Evolutionary conservation across 208 protist genomes (phyloP).

Genomic region (Tritrichomonas foetus): DNA sequence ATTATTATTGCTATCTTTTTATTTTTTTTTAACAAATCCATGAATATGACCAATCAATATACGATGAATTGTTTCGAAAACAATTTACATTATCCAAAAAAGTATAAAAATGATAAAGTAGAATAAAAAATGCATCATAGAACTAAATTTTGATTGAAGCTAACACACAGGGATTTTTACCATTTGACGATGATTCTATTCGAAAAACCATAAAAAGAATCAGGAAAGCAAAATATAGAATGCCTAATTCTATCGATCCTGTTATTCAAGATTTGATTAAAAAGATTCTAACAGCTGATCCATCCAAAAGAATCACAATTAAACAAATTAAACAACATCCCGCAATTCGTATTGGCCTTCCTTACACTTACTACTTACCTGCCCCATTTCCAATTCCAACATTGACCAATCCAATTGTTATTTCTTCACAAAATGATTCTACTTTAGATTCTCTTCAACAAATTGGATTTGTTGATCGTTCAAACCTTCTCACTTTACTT

Average conservation of each 20-base stretch:
- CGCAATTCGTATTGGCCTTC: constrained; percentile 55
- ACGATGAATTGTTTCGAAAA: too few relatives aligned
- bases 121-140: too few relatives aligned
- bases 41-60: too few relatives aligned
- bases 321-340: constrained; percentile 64
- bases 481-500: not conserved
- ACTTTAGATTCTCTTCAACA: not conserved
- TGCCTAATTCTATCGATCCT: not conserved
- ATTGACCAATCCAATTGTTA: not conserved
- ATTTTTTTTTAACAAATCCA: too few relatives aligned
- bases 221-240: not conserved
- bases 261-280: constrained; percentile 61
- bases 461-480: not conserved
- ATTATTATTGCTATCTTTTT: too few relatives aligned
- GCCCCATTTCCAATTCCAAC: not conserved
- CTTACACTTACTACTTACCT: not conserved
- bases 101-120: too few relatives aligned
- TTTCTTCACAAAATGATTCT: too few relatives aligned
- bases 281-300: constrained; percentile 72
- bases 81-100: too few relatives aligned
- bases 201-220: not conserved
- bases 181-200: not conserved
- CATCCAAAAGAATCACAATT: constrained; percentile 69
- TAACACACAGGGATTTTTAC: constrained; percentile 17
- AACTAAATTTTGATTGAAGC: too few relatives aligned